Evolutionary conservation across 2,329 filamentous ascomycete species (phyloP).

Genomic region (Hymenoscyphus albidus): DNA sequence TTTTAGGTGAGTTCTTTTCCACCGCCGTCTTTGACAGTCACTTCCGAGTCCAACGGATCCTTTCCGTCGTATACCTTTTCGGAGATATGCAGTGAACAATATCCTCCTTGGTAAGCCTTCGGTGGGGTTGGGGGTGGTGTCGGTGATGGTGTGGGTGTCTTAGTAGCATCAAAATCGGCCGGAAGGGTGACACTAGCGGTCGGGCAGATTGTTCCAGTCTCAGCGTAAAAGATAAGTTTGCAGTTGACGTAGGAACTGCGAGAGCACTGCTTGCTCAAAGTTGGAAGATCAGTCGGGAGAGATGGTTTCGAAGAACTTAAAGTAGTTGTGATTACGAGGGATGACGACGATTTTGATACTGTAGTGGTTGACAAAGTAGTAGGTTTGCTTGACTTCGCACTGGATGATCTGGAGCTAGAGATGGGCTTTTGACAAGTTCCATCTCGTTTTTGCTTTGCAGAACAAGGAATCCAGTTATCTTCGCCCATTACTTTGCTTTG

Average conservation of each 20-base stretch:
- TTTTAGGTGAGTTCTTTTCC: too few relatives aligned
- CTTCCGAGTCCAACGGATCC: too few relatives aligned
- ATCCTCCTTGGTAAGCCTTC: neutral
- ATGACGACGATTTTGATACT: neutral
- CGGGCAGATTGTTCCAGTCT: neutral
- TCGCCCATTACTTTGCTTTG: neutral
- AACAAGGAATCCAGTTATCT: neutral
- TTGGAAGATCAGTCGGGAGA: neutral
- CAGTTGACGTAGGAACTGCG: neutral
- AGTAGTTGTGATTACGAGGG: neutral
- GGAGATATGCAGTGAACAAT: neutral
- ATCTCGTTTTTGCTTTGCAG: neutral
- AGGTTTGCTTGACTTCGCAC: neutral
- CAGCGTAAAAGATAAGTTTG: neutral
- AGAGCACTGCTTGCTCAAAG: neutral
- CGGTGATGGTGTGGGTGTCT: neutral
- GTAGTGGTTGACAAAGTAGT: neutral
- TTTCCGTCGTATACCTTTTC: neutral
- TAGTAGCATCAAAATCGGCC: neutral
- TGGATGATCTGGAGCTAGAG: neutral
- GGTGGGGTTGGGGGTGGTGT: neutral
- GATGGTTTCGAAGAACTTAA: neutral
- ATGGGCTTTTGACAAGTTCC: neutral
- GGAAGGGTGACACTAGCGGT: neutral
- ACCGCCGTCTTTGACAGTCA: neutral